Evolutionary conservation across 805 yeast species (phyloP).

Genomic region (Candida boleticola): DNA sequence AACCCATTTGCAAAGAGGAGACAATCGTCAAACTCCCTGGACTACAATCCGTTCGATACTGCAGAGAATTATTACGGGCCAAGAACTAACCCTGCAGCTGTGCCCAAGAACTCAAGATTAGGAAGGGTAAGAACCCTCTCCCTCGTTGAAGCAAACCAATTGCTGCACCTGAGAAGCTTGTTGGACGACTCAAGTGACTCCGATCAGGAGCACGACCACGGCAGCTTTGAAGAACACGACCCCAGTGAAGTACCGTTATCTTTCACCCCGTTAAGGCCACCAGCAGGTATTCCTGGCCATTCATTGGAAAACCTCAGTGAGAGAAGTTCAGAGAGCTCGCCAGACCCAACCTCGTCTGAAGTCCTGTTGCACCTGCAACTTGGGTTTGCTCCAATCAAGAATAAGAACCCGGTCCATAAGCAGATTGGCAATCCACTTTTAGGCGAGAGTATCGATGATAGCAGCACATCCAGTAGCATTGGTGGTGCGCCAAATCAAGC

Average conservation of each 20-base stretch:
- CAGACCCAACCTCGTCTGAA: neutral
- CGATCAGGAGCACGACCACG: neutral
- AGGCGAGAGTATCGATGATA: neutral
- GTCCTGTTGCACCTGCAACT: constrained; percentile 1
- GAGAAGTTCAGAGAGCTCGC: constrained; percentile 2
- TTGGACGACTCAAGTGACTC: neutral
- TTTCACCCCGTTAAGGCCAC: neutral
- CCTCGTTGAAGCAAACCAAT: constrained; percentile 24
- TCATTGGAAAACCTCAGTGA: neutral
- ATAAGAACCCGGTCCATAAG: neutral
- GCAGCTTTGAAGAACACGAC: neutral
- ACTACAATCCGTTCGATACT: constrained; percentile 66
- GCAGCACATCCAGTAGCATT: neutral
- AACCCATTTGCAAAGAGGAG: neutral
- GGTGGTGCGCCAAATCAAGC: neutral
- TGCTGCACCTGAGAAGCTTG: neutral
- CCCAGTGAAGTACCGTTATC: neutral
- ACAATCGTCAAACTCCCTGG: constrained; percentile 20
- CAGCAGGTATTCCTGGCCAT: neutral
- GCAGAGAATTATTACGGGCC: constrained; percentile 74
- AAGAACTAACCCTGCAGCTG: constrained; percentile 51
- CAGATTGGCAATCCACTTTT: neutral
- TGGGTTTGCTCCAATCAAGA: neutral
- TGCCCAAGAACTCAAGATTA: constrained; percentile 35
- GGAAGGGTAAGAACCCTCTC: constrained; percentile 61